These are phyloP conservation scores for Salvia hispanica DNA, from an alignment of 257 asterid genomes.

Conservation along the genomic window DNA sequence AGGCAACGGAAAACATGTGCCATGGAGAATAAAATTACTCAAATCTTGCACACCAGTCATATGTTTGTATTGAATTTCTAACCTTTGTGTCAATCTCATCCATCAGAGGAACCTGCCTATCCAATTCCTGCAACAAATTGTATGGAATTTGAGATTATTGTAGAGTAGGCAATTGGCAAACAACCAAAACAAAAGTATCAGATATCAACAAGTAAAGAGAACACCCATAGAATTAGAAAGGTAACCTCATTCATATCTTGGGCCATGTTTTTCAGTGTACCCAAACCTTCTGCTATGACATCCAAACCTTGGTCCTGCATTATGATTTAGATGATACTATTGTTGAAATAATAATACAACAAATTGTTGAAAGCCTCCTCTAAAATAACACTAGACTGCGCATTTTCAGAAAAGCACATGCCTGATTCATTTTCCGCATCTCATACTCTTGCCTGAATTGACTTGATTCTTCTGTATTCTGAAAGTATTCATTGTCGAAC, in stretches of 20 bases:
- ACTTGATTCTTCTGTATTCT: slow-evolving; percentile 92
- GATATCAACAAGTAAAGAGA: slow-evolving; percentile 7
- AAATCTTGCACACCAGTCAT: slow-evolving; percentile 14
- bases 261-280: slow-evolving; percentile 93
- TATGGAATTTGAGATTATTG: slow-evolving; percentile 21
- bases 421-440: slow-evolving; percentile 97
- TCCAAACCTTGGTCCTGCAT: slow-evolving; percentile 91
- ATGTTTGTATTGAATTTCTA: slow-evolving; percentile 26
- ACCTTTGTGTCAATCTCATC: slow-evolving; percentile 99
- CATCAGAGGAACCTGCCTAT: slow-evolving; percentile 98
- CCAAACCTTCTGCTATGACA: slow-evolving; percentile 92
- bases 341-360: slow-evolving; percentile 8
- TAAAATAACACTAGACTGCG: slow-evolving; percentile 17
- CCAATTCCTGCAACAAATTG: slow-evolving; percentile 72
- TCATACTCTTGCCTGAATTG: slow-evolving; percentile 93
- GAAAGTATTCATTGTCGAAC: slow-evolving; percentile 85
- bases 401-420: slow-evolving; percentile 42
- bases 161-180: slow-evolving; percentile 23
- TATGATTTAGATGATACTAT: slow-evolving; percentile 26
- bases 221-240: slow-evolving; percentile 24
- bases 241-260: slow-evolving; percentile 94
- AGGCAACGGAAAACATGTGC: not conserved
- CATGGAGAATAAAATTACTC: slow-evolving; percentile 9
- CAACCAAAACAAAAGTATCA: not conserved
- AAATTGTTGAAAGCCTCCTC: slow-evolving; percentile 10